These are phyloP conservation scores for Suillus decipiens DNA, from an alignment of 768 basidiomycete genomes.

Conservation along the genomic window DNA sequence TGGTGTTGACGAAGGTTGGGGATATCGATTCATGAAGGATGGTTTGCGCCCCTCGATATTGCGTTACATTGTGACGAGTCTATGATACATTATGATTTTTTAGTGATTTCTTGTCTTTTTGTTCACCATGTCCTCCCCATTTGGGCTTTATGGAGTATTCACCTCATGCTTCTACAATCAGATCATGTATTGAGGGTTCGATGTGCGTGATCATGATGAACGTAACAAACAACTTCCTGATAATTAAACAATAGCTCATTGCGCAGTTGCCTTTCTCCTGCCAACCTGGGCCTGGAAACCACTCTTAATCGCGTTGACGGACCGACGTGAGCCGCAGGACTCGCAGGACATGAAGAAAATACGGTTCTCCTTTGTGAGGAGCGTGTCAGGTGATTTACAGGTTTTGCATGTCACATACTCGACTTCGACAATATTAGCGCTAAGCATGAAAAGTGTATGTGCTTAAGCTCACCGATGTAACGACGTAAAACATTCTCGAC, in stretches of 20 bases:
- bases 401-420: constrained; percentile 99
- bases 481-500: constrained; percentile 95
- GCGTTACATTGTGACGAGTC: background rate
- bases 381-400: constrained; percentile 97
- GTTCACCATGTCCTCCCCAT: background rate
- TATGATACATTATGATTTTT: constrained; percentile 16
- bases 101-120: constrained; percentile 12
- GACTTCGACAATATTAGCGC: constrained; percentile 46
- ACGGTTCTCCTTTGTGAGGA: constrained; percentile 96
- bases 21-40: constrained; percentile 43
- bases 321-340: constrained; percentile 86
- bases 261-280: constrained; percentile 67
- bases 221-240: background rate
- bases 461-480: constrained; percentile 81
- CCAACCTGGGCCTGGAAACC: constrained; percentile 98
- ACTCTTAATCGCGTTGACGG: constrained; percentile 96
- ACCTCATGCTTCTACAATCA: constrained; percentile 1
- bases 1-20: constrained; percentile 71
- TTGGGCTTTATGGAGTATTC: background rate
- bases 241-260: background rate
- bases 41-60: background rate
- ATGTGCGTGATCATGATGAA: background rate
- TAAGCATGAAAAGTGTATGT: background rate
- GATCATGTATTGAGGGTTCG: constrained; percentile 4
- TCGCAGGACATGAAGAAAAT: constrained; percentile 98